Base-by-base conservation (phyloP, 2,329 filamentous ascomycete genomes). In the Lachnellula hyalina region DNA sequence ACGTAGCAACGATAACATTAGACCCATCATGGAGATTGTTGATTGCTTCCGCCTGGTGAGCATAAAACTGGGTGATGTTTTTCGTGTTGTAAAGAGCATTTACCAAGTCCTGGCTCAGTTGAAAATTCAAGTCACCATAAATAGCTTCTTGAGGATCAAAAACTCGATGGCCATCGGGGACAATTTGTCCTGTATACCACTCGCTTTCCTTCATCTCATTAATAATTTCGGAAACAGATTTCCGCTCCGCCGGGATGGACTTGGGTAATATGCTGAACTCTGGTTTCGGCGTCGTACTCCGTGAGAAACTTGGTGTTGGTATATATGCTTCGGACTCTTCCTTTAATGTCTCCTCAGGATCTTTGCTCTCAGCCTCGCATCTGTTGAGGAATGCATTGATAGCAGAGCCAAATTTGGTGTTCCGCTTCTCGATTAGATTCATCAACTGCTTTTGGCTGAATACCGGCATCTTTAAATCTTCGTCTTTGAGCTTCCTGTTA, bases 31-130 rank as follows among this genome's bases (percentile, higher is more conserved):
- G 80, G 1, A 99, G 76, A 57, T 87, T 83, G 67, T 99, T 99
- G 64, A 99, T 90, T 0, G 94, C 94, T 72, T 96, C 89, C 0
- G 92, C 85, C 72, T 99, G 94, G 70, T 99, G 94, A 0, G 89
- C 85, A 67, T 95, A 99, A 38, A 99, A 81, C 55, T 87, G 81
- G 0, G 86, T 89, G 55, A 99, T 97, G 3, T 85, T 85, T 63
- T 87, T 89, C 8, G 90, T 89, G 63, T 97, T 97, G 74, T 95
- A 99, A 0, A 99, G 73, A 1, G 94, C 93, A 69, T 99, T 96
- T n/a, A 99, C 92, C 49, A 99, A 74, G 60, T 89, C 82, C 68
- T 99, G 94, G 51, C 91, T 96, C 7, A 99, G 78, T 17, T 87
- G 75, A 67, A 97, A 99, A 28, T 87, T 81, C 48, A 99, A 77